A percentile compares a stretch with the other conserved stretches of the same genome.
phyloP scores from a whole-genome alignment of 2,329 filamentous ascomycete species.

The Ascocoryne sarcoides region DNA sequence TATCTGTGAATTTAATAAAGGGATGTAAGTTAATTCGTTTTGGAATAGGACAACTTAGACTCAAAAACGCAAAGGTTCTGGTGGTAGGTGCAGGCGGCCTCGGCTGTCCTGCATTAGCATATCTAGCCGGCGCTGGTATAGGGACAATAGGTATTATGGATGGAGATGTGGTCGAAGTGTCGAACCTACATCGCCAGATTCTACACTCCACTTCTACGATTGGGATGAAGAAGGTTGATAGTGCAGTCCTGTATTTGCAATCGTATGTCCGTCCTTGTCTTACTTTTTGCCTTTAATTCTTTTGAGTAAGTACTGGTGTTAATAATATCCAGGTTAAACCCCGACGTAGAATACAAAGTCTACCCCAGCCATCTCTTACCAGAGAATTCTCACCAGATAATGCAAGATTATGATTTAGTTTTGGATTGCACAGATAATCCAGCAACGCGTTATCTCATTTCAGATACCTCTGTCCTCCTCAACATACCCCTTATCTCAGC shows the following conservation, averaged over 20 bases:
- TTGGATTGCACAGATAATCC: conserved; percentile 96
- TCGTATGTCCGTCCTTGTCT: conserved; percentile 34
- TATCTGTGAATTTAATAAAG: no score
- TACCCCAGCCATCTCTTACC: conserved; percentile 59
- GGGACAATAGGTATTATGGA: conserved; percentile 79
- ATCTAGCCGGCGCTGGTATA: conserved; percentile 82
- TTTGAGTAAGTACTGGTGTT: not conserved
- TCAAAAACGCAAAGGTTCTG: conserved; percentile 64
- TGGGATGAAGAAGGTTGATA: conserved; percentile 73
- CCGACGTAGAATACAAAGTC: conserved; percentile 53
- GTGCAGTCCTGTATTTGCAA: conserved; percentile 52
- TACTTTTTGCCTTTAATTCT: not conserved
- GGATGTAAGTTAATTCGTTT: not conserved
- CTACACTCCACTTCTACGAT: conserved; percentile 65
- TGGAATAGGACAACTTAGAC: conserved; percentile 59
- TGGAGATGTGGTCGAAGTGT: conserved; percentile 77
- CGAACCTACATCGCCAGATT: conserved; percentile 89
- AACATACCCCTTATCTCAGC: conserved; percentile 78
- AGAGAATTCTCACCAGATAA: conserved; percentile 56
- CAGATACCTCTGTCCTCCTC: conserved; percentile 76
- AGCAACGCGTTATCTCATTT: conserved; percentile 83
- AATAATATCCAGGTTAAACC: conserved; percentile 53
- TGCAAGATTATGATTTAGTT: conserved; percentile 68
- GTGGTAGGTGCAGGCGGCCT: conserved; percentile 83
- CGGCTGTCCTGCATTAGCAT: conserved; percentile 87